Conservation (phyloP, 2,329 filamentous ascomycete species). For the Ophiostoma quercus region DNA sequence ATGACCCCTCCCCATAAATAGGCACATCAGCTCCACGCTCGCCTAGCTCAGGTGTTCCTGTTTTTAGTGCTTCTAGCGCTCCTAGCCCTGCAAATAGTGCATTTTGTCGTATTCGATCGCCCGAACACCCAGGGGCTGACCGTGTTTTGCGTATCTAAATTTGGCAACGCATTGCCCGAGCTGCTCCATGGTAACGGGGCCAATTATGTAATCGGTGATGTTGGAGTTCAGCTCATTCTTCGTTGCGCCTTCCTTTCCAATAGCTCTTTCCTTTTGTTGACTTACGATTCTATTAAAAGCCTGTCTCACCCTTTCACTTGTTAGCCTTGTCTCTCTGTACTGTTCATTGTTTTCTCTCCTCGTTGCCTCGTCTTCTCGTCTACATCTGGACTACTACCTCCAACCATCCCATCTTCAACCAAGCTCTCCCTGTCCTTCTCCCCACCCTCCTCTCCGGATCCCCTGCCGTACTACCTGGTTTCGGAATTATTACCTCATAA, state of each 20-base stretch:
- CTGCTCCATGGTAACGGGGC: not conserved
- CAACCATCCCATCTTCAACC: not conserved
- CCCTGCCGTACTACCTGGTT: not conserved
- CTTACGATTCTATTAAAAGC: not conserved
- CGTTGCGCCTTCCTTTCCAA: not conserved
- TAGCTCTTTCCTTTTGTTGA: not conserved
- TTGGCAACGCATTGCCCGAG: slow-evolving; percentile 2
- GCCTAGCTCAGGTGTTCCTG: slow-evolving; percentile 1
- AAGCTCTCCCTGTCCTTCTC: slow-evolving; percentile 3
- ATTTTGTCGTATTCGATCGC: slow-evolving; percentile 5
- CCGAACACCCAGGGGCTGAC: not conserved
- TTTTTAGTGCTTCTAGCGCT: slow-evolving; percentile 5
- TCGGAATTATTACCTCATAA: not conserved
- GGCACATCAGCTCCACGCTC: not conserved
- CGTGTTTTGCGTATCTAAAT: slow-evolving; percentile 7
- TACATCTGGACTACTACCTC: not conserved
- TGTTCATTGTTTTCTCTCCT: not conserved
- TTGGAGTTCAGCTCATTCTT: not conserved
- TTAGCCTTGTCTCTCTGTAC: not conserved
- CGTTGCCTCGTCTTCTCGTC: not conserved
- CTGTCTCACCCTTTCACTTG: not conserved
- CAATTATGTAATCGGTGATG: not conserved
- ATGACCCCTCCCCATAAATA: not conserved
- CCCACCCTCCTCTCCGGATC: not conserved
- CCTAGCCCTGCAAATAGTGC: not conserved